Conservation (phyloP, 1,139 yeast species). For the Taiozyma sp. region DNA sequence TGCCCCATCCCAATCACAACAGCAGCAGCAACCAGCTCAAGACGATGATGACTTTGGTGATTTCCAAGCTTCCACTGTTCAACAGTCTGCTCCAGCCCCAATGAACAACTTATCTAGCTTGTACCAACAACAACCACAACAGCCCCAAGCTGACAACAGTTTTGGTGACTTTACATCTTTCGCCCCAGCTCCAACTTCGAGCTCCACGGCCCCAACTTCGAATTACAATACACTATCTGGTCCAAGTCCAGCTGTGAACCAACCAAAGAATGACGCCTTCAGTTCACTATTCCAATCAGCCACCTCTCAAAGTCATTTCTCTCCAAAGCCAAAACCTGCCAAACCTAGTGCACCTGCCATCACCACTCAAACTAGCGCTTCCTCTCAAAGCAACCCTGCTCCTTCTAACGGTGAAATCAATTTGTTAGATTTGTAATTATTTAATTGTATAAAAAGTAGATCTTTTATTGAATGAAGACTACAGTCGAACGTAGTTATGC, state of each 20-base stretch:
- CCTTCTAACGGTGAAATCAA: neutral
- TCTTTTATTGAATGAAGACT: neutral
- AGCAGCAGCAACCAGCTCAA: constrained; percentile 26
- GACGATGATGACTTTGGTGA: constrained; percentile 95
- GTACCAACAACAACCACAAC: constrained; percentile 13
- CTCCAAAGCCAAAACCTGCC: constrained; percentile 13
- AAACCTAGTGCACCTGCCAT: constrained; percentile 14
- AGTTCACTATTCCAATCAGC: constrained; percentile 78
- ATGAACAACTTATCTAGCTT: constrained; percentile 14
- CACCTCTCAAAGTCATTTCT: constrained; percentile 37
- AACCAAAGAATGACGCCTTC: constrained; percentile 64
- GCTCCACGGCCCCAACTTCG: constrained; percentile 10
- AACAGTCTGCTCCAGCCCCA: constrained; percentile 10
- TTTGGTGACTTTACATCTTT: constrained; percentile 24
- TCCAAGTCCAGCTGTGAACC: constrained; percentile 30
- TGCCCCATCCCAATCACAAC: constrained; percentile 20
- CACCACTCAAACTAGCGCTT: constrained; percentile 9
- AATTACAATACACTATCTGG: constrained; percentile 19
- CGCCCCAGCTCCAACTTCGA: constrained; percentile 16
- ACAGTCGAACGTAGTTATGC: neutral
- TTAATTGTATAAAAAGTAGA: neutral
- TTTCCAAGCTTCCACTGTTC: constrained; percentile 71
- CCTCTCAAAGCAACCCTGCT: constrained; percentile 14
- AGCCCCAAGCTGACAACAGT: constrained; percentile 11
- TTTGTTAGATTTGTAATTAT: neutral